Conservation (phyloP, 1,139 yeast genomes). For the Magnusiomyces tetraspermus region DNA sequence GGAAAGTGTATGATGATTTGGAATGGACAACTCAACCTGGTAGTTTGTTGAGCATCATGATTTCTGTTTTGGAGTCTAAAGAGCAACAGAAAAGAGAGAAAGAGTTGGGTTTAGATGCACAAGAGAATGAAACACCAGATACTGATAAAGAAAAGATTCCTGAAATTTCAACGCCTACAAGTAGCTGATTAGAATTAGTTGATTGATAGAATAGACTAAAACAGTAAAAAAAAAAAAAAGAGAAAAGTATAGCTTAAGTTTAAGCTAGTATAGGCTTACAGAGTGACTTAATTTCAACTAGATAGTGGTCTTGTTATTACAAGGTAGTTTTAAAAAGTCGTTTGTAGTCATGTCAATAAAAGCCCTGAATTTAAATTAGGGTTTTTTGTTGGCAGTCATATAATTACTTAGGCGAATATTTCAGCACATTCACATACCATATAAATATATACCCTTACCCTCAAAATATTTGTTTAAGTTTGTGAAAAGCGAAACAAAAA, state of each 20-base stretch:
- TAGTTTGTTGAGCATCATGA: slow-evolving; percentile 14
- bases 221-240: too few relatives aligned
- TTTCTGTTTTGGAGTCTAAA: slow-evolving; percentile 3
- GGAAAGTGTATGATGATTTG: slow-evolving; percentile 18
- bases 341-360: not conserved
- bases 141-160: not conserved
- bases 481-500: not conserved
- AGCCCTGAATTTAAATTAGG: not conserved
- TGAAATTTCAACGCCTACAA: too few relatives aligned
- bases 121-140: not conserved
- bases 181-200: too few relatives aligned
- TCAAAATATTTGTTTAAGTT: not conserved
- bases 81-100: not conserved
- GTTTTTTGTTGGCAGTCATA: not conserved
- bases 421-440: not conserved
- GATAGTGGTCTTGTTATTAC: too few relatives aligned
- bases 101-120: not conserved
- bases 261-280: too few relatives aligned
- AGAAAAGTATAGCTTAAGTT: too few relatives aligned
- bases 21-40: slow-evolving; percentile 26
- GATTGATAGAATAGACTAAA: too few relatives aligned
- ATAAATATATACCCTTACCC: not conserved
- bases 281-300: too few relatives aligned
- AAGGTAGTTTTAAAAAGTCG: not conserved
- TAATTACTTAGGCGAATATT: not conserved